Evolutionary conservation across 805 yeast species (phyloP).

Genomic region (Kodamaea laetipori): DNA sequence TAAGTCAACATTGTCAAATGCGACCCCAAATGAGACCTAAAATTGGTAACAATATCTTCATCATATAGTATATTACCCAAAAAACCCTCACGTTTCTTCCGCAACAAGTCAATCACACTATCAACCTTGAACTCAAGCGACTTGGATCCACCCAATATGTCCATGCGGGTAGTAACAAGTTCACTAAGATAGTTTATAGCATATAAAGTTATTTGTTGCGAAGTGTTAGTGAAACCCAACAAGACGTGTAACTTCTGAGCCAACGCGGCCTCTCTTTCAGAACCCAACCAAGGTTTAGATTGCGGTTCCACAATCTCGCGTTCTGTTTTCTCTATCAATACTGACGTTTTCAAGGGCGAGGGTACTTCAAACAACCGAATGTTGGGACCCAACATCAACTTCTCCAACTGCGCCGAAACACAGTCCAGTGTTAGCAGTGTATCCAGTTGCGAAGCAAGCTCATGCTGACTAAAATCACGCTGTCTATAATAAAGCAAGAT

Average conservation of each 20-base stretch:
- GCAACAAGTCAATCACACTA: slow-evolving; percentile 8
- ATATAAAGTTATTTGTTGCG: slow-evolving; percentile 1
- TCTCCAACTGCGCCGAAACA: slow-evolving; percentile 14
- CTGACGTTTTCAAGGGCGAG: slow-evolving; percentile 18
- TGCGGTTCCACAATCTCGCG: slow-evolving; percentile 3
- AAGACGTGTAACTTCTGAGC: slow-evolving; percentile 20
- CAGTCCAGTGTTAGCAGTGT: not conserved
- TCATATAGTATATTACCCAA: not conserved
- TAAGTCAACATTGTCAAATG: slow-evolving; percentile 6
- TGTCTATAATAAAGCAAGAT: slow-evolving; percentile 18
- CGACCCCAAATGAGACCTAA: slow-evolving; percentile 5
- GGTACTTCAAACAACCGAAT: slow-evolving; percentile 16
- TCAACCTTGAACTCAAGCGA: slow-evolving; percentile 10
- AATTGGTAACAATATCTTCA: not conserved
- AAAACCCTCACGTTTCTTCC: not conserved
- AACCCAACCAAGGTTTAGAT: slow-evolving; percentile 3
- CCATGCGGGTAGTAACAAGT: slow-evolving; percentile 1
- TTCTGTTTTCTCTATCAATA: slow-evolving; percentile 20
- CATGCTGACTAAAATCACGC: slow-evolving; percentile 2
- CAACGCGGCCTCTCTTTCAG: slow-evolving; percentile 20
- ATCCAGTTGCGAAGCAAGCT: no score
- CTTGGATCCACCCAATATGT: slow-evolving; percentile 4
- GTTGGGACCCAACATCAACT: slow-evolving; percentile 25
- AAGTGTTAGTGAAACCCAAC: slow-evolving; percentile 15
- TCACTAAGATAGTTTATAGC: not conserved